phyloP scores from a whole-genome alignment of 1,139 yeast species.

The Spathaspora sp. region DNA sequence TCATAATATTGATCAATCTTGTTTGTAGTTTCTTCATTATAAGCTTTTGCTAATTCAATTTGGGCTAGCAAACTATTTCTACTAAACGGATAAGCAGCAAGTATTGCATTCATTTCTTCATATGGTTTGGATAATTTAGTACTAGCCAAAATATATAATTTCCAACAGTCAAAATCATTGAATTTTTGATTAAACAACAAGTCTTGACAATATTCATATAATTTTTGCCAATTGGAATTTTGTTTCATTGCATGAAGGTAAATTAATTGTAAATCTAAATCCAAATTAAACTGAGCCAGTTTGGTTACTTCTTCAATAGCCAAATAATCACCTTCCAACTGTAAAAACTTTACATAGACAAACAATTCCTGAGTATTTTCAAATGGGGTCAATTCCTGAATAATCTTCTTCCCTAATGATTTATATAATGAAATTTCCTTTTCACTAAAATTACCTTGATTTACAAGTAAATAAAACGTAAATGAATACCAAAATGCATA shows the following conservation, averaged over 20 bases:
- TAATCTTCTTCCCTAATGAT: slow-evolving; percentile 53
- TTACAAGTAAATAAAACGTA: slow-evolving; percentile 32
- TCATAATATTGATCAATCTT: slow-evolving; percentile 43
- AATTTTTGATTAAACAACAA: slow-evolving; percentile 44
- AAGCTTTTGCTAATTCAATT: slow-evolving; percentile 42
- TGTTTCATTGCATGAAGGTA: slow-evolving; percentile 46
- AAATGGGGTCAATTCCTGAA: slow-evolving; percentile 46
- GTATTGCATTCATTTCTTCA: slow-evolving; percentile 24
- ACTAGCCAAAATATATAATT: slow-evolving; percentile 46
- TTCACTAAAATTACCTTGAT: slow-evolving; percentile 18
- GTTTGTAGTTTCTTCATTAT: slow-evolving; percentile 15
- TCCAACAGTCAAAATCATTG: slow-evolving; percentile 67
- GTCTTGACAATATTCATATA: slow-evolving; percentile 31
- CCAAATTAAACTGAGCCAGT: slow-evolving; percentile 34
- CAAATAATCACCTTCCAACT: slow-evolving; percentile 27
- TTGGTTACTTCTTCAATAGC: slow-evolving; percentile 31
- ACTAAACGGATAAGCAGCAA: slow-evolving; percentile 27
- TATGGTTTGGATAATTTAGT: slow-evolving; percentile 24
- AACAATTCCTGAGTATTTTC: slow-evolving; percentile 58
- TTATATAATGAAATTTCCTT: slow-evolving; percentile 50
- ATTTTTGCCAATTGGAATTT: slow-evolving; percentile 37
- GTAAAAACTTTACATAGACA: slow-evolving; percentile 49
- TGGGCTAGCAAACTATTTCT: slow-evolving; percentile 60
- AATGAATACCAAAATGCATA: slow-evolving; percentile 51
- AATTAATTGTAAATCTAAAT: slow-evolving; percentile 57